These are phyloP conservation scores for Cenococcum geophilum DNA, from an alignment of 495 filamentous ascomycete genomes.

Conservation along the genomic window DNA sequence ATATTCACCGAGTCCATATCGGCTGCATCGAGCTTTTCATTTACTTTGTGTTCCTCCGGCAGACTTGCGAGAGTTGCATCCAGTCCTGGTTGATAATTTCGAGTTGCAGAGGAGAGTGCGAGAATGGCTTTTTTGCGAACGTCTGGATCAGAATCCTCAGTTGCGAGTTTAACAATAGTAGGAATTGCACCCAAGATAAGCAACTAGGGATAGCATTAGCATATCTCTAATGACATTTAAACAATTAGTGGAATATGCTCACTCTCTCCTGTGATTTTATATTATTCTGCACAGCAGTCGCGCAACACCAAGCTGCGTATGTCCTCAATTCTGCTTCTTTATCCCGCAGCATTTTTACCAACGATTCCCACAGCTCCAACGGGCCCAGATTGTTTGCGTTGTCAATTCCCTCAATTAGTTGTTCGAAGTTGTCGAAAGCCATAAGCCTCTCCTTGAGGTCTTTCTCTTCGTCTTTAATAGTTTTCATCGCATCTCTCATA, in stretches of 20 bases:
- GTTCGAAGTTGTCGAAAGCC: constrained; percentile 95
- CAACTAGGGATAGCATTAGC: constrained; percentile 41
- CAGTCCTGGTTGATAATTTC: constrained; percentile 79
- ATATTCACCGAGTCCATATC: constrained; percentile 82
- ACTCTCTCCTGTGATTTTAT: constrained; percentile 68
- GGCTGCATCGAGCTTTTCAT: constrained; percentile 54
- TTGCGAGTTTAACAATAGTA: constrained; percentile 59
- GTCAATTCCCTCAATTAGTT: constrained; percentile 83
- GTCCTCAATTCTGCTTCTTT: constrained; percentile 64
- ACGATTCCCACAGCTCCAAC: constrained; percentile 71
- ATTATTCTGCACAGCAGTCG: constrained; percentile 96
- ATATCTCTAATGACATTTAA: not conserved
- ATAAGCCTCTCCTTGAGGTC: constrained; percentile 68
- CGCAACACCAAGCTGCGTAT: constrained; percentile 87
- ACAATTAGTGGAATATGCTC: constrained; percentile 26
- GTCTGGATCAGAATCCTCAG: constrained; percentile 50
- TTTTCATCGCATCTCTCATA: constrained; percentile 76
- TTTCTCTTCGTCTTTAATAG: constrained; percentile 50
- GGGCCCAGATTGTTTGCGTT: constrained; percentile 88
- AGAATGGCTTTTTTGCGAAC: constrained; percentile 84
- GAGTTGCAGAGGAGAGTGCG: constrained; percentile 72
- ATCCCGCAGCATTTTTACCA: constrained; percentile 61
- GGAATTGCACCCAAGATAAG: constrained; percentile 65
- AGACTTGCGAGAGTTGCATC: constrained; percentile 56
- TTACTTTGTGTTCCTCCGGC: constrained; percentile 54